phyloP scores from a whole-genome alignment of 225 moss, liverwort and hornwort species.

The Pseudoscleropodium purum region DNA sequence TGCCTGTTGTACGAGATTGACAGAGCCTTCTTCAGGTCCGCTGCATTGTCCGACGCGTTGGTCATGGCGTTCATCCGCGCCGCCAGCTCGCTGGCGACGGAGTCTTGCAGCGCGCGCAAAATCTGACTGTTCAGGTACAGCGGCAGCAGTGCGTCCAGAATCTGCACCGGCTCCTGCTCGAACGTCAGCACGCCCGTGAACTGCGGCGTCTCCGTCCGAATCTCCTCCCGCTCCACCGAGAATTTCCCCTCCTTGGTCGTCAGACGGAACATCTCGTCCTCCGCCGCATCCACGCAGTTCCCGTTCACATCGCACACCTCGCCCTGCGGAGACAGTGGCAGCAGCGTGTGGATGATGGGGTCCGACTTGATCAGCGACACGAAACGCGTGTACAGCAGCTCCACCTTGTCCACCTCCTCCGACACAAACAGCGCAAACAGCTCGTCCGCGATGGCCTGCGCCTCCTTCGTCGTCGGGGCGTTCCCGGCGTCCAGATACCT shows the following conservation, averaged over 20 bases:
- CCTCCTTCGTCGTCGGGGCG: slow-evolving; percentile 76
- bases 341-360: slow-evolving; percentile 77
- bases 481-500: slow-evolving; percentile 45
- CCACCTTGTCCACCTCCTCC: slow-evolving; percentile 98
- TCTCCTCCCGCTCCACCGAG: slow-evolving; percentile 58
- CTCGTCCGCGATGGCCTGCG: slow-evolving; percentile 81
- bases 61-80: slow-evolving; percentile 91
- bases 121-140: slow-evolving; percentile 82
- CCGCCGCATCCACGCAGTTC: slow-evolving; percentile 71
- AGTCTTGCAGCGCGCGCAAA: slow-evolving; percentile 74
- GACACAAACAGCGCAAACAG: slow-evolving; percentile 72
- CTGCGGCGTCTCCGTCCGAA: slow-evolving; percentile 42
- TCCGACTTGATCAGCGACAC: slow-evolving; percentile 85
- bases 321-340: slow-evolving; percentile 75
- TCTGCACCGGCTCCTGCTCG: slow-evolving; percentile 94
- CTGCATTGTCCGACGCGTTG: slow-evolving; percentile 74
- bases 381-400: slow-evolving; percentile 94
- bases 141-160: slow-evolving; percentile 73
- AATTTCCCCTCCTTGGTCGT: slow-evolving; percentile 83
- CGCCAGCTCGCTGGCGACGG: slow-evolving; percentile 72
- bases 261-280: slow-evolving; percentile 74
- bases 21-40: slow-evolving; percentile 60
- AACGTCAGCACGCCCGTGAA: slow-evolving; percentile 81
- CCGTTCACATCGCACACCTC: slow-evolving; percentile 78
- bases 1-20: slow-evolving; percentile 68